Conservation (phyloP, 768 basidiomycete species). For the Russula brevipes region DNA sequence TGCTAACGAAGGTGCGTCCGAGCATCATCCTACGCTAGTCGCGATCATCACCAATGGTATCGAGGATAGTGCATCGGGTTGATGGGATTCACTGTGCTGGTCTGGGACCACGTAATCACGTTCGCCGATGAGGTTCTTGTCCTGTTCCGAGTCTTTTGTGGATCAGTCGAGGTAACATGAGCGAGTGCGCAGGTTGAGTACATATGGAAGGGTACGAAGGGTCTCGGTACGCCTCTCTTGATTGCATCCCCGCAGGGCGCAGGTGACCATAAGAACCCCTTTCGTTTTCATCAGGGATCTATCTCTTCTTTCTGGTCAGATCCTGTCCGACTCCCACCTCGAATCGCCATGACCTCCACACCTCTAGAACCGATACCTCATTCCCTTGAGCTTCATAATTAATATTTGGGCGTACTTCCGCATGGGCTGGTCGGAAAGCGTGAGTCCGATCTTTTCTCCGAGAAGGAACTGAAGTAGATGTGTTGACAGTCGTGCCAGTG, state of each 20-base stretch:
- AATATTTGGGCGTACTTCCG: slow-evolving; percentile 39
- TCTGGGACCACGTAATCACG: slow-evolving; percentile 56
- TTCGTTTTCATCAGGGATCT: slow-evolving; percentile 28
- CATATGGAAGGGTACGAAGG: slow-evolving; percentile 49
- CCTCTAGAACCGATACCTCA: slow-evolving; percentile 57
- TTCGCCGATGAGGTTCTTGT: slow-evolving; percentile 40
- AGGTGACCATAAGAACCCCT: not conserved
- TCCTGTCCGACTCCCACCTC: too few relatives aligned
- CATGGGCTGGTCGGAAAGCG: slow-evolving; percentile 21
- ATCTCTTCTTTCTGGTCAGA: slow-evolving; percentile 38
- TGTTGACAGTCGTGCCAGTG: not conserved
- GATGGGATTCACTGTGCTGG: slow-evolving; percentile 44
- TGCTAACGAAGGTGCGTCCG: not conserved
- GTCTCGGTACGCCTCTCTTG: slow-evolving; percentile 35
- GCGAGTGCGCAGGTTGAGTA: slow-evolving; percentile 38
- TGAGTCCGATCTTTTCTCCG: slow-evolving; percentile 2
- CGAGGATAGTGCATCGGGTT: slow-evolving; percentile 45
- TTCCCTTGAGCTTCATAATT: slow-evolving; percentile 56
- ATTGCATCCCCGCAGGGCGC: too few relatives aligned
- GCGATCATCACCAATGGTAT: not conserved
- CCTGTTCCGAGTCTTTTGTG: too few relatives aligned
- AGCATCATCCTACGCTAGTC: not conserved
- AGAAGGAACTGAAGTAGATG: too few relatives aligned
- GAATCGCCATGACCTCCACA: not conserved
- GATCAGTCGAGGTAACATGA: not conserved